Conservation (phyloP, 208 protist genomes). For the Polymyxa betae region DNA sequence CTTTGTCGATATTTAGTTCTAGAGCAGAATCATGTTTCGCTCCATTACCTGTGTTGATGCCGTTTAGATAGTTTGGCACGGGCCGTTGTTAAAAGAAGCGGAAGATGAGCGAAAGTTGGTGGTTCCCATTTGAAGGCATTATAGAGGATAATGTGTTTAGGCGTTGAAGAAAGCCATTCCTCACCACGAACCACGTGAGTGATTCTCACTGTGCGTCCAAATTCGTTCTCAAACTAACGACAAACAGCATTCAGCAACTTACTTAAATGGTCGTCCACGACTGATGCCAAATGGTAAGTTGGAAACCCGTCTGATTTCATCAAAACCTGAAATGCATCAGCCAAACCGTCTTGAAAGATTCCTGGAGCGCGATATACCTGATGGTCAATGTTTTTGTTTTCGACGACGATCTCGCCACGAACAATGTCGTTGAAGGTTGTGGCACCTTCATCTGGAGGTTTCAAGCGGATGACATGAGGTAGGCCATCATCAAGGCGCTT, state of each 20-base stretch:
- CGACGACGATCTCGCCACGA: conserved; percentile 58
- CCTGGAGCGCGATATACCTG: neutral
- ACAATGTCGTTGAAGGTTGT: conserved; percentile 3
- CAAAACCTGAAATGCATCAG: neutral
- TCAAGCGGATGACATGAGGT: neutral
- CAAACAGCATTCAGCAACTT: neutral
- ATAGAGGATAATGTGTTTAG: conserved; percentile 10
- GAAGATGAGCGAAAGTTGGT: conserved; percentile 15
- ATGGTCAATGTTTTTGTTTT: conserved; percentile 59
- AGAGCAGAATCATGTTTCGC: neutral
- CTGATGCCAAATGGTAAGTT: conserved; percentile 58
- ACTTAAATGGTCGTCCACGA: conserved; percentile 61
- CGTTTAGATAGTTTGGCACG: conserved; percentile 44
- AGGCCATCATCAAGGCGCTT: neutral
- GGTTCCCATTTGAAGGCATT: neutral
- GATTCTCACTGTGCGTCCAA: conserved; percentile 49
- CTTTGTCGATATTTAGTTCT: neutral
- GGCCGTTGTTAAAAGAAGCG: neutral
- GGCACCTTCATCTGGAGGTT: neutral
- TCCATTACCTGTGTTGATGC: neutral
- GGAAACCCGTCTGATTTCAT: conserved; percentile 48
- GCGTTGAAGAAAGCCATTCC: conserved; percentile 14
- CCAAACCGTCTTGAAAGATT: neutral
- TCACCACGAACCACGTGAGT: conserved; percentile 59
- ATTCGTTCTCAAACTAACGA: neutral